These are phyloP conservation scores for Malassezia nana DNA, from an alignment of 1,284 basidiomycete species.

Conservation along the genomic window DNA sequence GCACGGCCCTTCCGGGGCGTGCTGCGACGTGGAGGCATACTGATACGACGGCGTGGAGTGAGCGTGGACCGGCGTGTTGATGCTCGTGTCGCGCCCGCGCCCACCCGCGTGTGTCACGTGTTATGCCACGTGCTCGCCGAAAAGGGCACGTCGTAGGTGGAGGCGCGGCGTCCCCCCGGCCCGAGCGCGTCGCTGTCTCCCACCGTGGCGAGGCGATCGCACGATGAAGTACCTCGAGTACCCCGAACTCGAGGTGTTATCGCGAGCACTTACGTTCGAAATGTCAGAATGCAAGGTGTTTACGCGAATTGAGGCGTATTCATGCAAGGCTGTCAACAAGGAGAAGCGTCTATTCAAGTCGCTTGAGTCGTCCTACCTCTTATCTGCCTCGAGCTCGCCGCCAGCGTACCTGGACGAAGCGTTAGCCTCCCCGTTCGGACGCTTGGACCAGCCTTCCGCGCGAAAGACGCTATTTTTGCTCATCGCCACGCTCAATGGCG, in stretches of 20 bases:
- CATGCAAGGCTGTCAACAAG: constrained; percentile 90
- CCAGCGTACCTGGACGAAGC: constrained; percentile 41
- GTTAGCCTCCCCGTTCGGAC: constrained; percentile 47
- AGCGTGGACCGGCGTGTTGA: constrained; percentile 8
- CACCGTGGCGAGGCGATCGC: neutral
- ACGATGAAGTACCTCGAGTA: constrained; percentile 83
- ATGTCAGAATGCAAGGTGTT: constrained; percentile 81
- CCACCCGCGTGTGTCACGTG: constrained; percentile 9
- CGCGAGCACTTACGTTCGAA: constrained; percentile 61
- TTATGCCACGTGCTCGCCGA: neutral
- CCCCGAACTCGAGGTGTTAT: constrained; percentile 66
- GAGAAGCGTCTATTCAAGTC: constrained; percentile 93
- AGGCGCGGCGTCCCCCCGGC: neutral
- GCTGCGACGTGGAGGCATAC: constrained; percentile 19
- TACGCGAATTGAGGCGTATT: constrained; percentile 91
- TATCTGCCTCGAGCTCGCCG: constrained; percentile 39
- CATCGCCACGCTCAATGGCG: constrained; percentile 90
- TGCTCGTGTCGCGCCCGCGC: constrained; percentile 5
- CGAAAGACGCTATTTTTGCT: constrained; percentile 85
- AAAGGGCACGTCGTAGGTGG: neutral
- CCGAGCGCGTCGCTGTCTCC: neutral
- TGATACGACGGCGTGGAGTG: neutral
- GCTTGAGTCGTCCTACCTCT: constrained; percentile 52
- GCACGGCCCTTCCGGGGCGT: constrained; percentile 15
- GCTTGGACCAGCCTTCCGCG: constrained; percentile 53